Conservation (phyloP, 306 rosid genomes). For the Gastrolobium villosum region DNA sequence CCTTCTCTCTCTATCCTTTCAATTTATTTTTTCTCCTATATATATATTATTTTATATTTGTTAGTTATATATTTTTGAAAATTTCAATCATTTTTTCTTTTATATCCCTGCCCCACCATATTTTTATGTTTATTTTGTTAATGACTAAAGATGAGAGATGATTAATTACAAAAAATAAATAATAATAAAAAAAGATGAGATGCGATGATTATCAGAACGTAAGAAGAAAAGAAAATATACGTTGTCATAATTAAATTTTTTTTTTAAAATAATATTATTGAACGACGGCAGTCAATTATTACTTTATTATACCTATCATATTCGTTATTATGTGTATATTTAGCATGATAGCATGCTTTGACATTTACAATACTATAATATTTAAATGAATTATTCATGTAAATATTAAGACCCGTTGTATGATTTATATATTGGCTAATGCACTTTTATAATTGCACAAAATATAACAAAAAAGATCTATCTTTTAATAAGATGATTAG, state of each 20-base stretch:
- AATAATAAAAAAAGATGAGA: background rate
- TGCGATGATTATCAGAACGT: slow-evolving; percentile 17
- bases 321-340: slow-evolving; percentile 8
- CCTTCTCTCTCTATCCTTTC: background rate
- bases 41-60: background rate
- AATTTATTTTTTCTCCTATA: background rate
- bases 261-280: slow-evolving; percentile 18
- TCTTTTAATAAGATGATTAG: background rate
- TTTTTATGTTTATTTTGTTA: background rate
- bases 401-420: background rate
- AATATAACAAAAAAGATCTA: background rate
- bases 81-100: background rate
- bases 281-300: slow-evolving; percentile 36
- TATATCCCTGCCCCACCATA: background rate
- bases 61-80: background rate
- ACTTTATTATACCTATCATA: slow-evolving; percentile 8
- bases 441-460: background rate
- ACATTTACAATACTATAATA: background rate
- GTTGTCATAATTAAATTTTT: slow-evolving; percentile 2
- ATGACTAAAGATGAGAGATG: background rate
- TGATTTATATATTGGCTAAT: background rate
- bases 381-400: background rate
- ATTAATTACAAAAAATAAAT: background rate
- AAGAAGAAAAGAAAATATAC: background rate
- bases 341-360: slow-evolving; percentile 26